Conservation (phyloP, 2,329 filamentous ascomycete species). For the Lecanicillium sp. region DNA sequence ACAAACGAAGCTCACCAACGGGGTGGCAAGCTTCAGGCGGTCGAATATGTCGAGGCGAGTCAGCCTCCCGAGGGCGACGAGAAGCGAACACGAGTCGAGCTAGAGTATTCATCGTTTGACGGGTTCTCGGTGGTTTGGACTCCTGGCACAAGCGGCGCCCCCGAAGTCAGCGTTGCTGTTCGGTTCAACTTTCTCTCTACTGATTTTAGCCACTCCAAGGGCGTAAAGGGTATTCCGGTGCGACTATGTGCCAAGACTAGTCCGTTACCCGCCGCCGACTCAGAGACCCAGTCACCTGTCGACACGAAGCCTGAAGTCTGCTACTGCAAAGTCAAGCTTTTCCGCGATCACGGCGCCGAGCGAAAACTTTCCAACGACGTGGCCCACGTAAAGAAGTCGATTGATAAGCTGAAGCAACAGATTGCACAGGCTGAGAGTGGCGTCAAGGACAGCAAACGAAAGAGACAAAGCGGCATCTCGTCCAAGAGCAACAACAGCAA, state of each 20-base stretch:
- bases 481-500: slow-evolving; percentile 36
- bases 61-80: slow-evolving; percentile 54
- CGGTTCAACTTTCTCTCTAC: slow-evolving; percentile 98
- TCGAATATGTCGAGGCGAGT: slow-evolving; percentile 75
- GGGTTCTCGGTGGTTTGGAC: slow-evolving; percentile 90
- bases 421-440: slow-evolving; percentile 69
- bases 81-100: slow-evolving; percentile 58
- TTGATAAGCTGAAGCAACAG: slow-evolving; percentile 92
- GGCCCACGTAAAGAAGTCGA: slow-evolving; percentile 90
- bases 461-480: slow-evolving; percentile 39
- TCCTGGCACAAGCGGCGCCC: slow-evolving; percentile 55
- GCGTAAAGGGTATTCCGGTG: slow-evolving; percentile 94
- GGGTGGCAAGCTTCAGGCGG: slow-evolving; percentile 84
- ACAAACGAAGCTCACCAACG: slow-evolving; percentile 91
- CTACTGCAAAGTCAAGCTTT: slow-evolving; percentile 95
- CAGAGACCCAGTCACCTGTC: slow-evolving; percentile 34
- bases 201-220: slow-evolving; percentile 97
- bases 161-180: slow-evolving; percentile 80
- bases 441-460: slow-evolving; percentile 58
- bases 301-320: slow-evolving; percentile 60
- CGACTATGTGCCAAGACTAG: slow-evolving; percentile 87
- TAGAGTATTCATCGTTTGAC: slow-evolving; percentile 78
- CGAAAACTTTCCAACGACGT: slow-evolving; percentile 92
- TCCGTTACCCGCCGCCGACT: slow-evolving; percentile 39
- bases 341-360: slow-evolving; percentile 91